Evolutionary conservation across 2,329 filamentous ascomycete genomes (phyloP), one percentile per base, ranked within the genome.

Genomic region (Trichoderma pleuroti): DNA sequence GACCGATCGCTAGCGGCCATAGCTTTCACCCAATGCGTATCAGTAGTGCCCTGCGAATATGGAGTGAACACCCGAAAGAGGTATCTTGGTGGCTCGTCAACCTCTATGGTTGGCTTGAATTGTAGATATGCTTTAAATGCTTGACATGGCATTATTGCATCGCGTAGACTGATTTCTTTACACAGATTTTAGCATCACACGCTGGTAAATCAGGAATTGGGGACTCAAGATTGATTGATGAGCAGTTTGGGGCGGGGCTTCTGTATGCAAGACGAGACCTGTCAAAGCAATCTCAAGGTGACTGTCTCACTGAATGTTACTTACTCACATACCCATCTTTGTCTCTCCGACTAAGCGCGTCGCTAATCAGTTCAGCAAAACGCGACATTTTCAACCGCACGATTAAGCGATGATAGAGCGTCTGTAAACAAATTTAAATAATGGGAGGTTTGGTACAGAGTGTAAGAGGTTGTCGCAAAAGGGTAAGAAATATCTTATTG

Each of bases 381-480:
- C 0, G 1, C 11, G 46, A 21, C 46, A 49, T 49, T n/a, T 49
- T 14, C 3, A 49, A 49, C 42, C 3, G 5, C 14, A 12, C 0
- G n/a, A 24, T 49, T 49, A 21, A 49, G 46, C 0, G 1, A 24
- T 5, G 5, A 49, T 7, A 2, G n/a, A 49, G n/a, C 14, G n/a
- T 49, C 46, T 2, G 12, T 8, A 21, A 12, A 5, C 46, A 49
- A 49, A 12, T 49, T 21, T 49, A 11, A 12, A 14, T 14, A 21
- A 3, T 3, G 10, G 11, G 4, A 46, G 2, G 9, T 46, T 46
- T 9, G 18, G 42, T 21, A 21, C 6, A 5, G 2, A 49, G n/a
- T 9, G 24, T 49, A 5, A 1, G 1, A 21, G 4, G 5, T 11
- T 49, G n/a, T 7, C 1, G 5, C 7, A 5, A 7, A 1, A 49